A percentile compares a stretch with the other conserved stretches of the same genome.
Evolutionary conservation across 345 rosid species (phyloP).

Genomic region (Raphanus sativus): DNA sequence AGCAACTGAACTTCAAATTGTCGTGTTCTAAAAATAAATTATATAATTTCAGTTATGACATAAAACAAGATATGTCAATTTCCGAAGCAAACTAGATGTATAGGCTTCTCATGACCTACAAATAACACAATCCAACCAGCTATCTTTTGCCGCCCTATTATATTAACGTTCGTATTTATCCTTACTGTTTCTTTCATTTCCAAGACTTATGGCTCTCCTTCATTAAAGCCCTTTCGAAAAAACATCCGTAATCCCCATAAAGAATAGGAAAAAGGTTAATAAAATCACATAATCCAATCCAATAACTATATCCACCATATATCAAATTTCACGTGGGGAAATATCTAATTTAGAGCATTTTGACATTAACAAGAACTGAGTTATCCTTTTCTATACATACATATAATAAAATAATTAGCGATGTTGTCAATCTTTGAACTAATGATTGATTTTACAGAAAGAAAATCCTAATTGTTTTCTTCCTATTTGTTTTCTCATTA

Average conservation of each 20-base stretch:
- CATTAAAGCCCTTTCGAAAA: slow-evolving; percentile 17
- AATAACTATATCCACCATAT: neutral
- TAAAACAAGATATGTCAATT: slow-evolving; percentile 25
- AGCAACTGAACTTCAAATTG: slow-evolving; percentile 25
- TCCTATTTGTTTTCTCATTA: slow-evolving; percentile 11
- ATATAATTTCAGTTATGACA: neutral
- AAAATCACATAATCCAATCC: neutral
- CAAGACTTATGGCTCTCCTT: slow-evolving; percentile 30
- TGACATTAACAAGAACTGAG: slow-evolving; percentile 1
- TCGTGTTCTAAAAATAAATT: slow-evolving; percentile 23
- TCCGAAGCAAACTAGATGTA: slow-evolving; percentile 38
- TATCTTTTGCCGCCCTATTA: slow-evolving; percentile 42
- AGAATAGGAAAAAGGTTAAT: neutral
- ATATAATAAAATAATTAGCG: neutral
- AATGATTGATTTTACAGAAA: neutral
- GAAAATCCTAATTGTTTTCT: slow-evolving; percentile 7
- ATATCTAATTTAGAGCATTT: neutral
- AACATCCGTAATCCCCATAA: slow-evolving; percentile 28
- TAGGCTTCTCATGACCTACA: slow-evolving; percentile 39
- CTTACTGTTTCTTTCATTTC: slow-evolving; percentile 41
- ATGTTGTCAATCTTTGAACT: neutral
- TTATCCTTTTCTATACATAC: neutral
- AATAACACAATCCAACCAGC: slow-evolving; percentile 43
- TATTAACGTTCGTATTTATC: slow-evolving; percentile 37
- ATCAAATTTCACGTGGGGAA: neutral